Evolutionary conservation across 2,329 filamentous ascomycete species (phyloP), one percentile per base, ranked within the genome.

Genomic region (Aspergillus candidus): DNA sequence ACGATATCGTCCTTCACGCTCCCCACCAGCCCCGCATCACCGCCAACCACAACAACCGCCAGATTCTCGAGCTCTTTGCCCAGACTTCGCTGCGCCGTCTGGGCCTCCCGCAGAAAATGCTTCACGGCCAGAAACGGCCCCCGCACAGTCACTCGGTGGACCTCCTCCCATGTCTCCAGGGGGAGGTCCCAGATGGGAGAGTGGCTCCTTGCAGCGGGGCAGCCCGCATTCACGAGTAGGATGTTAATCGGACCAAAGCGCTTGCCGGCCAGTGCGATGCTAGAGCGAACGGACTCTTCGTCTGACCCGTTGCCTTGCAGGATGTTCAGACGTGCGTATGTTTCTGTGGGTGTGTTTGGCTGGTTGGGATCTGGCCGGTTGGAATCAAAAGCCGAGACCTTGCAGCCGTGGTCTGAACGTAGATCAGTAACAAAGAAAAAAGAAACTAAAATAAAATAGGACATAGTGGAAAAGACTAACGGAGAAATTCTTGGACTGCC

Each of bases 61-160:
- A 78, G 63, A 43, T 77, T 77, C 2, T 69, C 55, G 3, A 78
- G 46, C 47, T 75, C 70, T 30, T 56, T 55, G 1, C 66, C 63
- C 2, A 57, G 51, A 2, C 46, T 49, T 15, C 68, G 53, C 49
- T 78, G 75, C 2, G 56, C 47, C 4, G 54, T 48, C 11, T 70
- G 65, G 0, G 73, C 69, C 1, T 62, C 59, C 29, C 62, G 68
- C 5, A 79, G 60, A 56, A 78, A 79, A 47, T 78, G 72, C 52
- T 79, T 79, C 56, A 79, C 72, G 0, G 74, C 75, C 3, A 80
- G 61, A 48, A 76, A 79, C 2, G 73, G 76, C 4, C 74, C 75
- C 12, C 72, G 69, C 12, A 73, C 67, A 48, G 78, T 78, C 15
- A 68, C 66, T 15, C 63, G 61, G 50, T 77, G 76, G 1, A 70